phyloP scores from a whole-genome alignment of 1,139 yeast genomes.

The Pneumocystis jirovecii region DNA sequence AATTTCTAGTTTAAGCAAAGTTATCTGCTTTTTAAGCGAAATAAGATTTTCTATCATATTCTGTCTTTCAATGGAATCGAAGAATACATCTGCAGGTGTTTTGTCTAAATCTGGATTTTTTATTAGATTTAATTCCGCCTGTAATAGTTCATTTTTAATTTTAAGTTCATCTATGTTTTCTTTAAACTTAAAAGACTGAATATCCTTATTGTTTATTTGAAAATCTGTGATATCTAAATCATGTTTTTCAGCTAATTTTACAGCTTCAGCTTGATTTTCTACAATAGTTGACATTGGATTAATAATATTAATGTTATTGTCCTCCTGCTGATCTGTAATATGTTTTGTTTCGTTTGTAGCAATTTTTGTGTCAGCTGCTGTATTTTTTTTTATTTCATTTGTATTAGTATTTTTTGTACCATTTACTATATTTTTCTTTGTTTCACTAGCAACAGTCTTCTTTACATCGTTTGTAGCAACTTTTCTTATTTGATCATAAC shows the following conservation, averaged over 20 bases:
- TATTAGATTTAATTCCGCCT: constrained; percentile 16
- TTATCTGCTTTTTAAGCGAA: constrained; percentile 23
- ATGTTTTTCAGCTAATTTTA: not conserved
- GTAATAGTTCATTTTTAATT: constrained; percentile 15
- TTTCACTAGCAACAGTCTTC: not conserved
- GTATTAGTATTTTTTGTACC: not conserved
- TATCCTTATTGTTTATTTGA: not conserved
- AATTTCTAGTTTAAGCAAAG: constrained; percentile 21
- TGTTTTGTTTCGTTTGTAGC: not conserved
- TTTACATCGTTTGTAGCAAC: not conserved
- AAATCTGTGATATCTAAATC: not conserved
- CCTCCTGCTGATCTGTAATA: not conserved
- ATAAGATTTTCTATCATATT: constrained; percentile 13
- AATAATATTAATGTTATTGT: not conserved
- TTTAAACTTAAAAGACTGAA: not conserved
- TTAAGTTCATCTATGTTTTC: constrained; percentile 9
- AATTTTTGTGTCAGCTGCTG: not conserved
- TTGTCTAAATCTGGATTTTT: constrained; percentile 12
- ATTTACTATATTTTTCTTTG: not conserved
- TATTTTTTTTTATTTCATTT: too few species aligned
- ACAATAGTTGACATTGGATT: not conserved
- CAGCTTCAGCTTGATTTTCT: not conserved
- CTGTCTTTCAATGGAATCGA: constrained; percentile 6
- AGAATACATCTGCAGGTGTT: constrained; percentile 1
- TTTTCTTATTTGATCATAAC: not conserved